Evolutionary conservation across 345 rosid species (phyloP).

Genomic region (Laguncularia racemosa): DNA sequence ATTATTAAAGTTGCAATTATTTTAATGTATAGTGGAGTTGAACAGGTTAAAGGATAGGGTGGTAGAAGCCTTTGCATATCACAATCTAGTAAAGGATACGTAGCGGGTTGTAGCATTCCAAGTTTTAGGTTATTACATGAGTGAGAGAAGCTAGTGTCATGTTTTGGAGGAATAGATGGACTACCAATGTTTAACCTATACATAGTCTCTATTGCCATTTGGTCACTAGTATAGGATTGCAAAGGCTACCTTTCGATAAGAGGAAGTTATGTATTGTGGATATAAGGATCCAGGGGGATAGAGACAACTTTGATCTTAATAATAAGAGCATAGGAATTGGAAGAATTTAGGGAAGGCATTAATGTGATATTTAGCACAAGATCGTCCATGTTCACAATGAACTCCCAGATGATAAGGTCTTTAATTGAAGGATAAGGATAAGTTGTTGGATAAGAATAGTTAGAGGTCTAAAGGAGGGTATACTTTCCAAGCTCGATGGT

Average conservation of each 20-base stretch:
- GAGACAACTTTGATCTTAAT: conserved; percentile 27
- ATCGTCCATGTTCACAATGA: conserved; percentile 5
- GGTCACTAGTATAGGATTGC: background rate
- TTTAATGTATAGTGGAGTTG: too few relatives aligned
- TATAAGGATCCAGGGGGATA: conserved; percentile 16
- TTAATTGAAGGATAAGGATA: background rate
- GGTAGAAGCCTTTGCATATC: too few relatives aligned
- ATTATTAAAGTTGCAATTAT: too few relatives aligned
- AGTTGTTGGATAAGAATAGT: conserved; percentile 7
- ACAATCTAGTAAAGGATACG: too few relatives aligned
- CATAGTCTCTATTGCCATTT: conserved; percentile 10
- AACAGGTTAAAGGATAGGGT: too few relatives aligned
- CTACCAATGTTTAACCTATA: conserved; percentile 26
- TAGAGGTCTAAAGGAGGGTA: conserved; percentile 12
- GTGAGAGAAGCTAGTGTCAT: conserved; percentile 20
- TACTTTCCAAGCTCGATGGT: conserved; percentile 9
- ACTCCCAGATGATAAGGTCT: conserved; percentile 5
- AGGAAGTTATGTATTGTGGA: too few relatives aligned
- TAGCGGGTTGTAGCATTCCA: too few relatives aligned
- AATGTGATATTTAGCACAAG: conserved; percentile 10
- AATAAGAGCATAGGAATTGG: conserved; percentile 17
- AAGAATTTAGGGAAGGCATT: conserved; percentile 5
- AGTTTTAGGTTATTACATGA: too few relatives aligned
- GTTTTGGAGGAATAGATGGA: background rate
- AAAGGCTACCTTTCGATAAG: too few relatives aligned